A percentile compares a stretch with the other conserved stretches of the same genome.
Evolutionary conservation across 768 basidiomycete species (phyloP).

Genomic region (Leccinum olivaceopallidum): DNA sequence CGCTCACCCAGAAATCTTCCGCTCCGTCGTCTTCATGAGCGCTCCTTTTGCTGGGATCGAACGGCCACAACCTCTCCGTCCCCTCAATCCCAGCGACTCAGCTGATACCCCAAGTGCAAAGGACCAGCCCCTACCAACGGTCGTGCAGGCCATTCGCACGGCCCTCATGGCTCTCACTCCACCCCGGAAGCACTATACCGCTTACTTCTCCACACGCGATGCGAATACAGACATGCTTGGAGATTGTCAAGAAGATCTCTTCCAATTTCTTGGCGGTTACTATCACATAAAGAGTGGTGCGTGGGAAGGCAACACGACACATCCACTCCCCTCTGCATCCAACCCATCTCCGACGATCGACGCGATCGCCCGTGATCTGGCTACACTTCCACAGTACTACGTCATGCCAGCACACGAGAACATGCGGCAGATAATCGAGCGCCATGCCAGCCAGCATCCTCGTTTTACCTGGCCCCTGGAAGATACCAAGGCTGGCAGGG

Average conservation of each 20-base stretch:
- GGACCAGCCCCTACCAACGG: slow-evolving; percentile 13
- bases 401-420: slow-evolving; percentile 54
- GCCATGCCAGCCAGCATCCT: slow-evolving; percentile 33
- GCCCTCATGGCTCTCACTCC: slow-evolving; percentile 43
- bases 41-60: slow-evolving; percentile 53
- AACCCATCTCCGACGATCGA: slow-evolving; percentile 20
- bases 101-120: slow-evolving; percentile 3
- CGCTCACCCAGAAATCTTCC: slow-evolving; percentile 56
- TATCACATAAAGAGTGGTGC: slow-evolving; percentile 59
- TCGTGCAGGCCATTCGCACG: slow-evolving; percentile 7
- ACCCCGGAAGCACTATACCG: slow-evolving; percentile 58
- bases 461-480: slow-evolving; percentile 47
- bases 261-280: slow-evolving; percentile 26
- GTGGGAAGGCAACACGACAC: slow-evolving; percentile 44
- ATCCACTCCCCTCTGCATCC: slow-evolving; percentile 37
- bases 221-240: slow-evolving; percentile 48
- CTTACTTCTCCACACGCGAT: slow-evolving; percentile 47
- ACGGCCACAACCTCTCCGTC: slow-evolving; percentile 21
- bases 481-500: slow-evolving; percentile 39
- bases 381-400: slow-evolving; percentile 56
- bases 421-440: slow-evolving; percentile 51
- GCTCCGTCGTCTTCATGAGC: slow-evolving; percentile 59
- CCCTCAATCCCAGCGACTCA: slow-evolving; percentile 4
- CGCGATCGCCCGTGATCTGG: slow-evolving; percentile 34
- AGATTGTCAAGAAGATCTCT: slow-evolving; percentile 18